A percentile compares a stretch with the other conserved stretches of the same genome.
Evolutionary conservation across 345 rosid genomes (phyloP).

Genomic region (Gossypium ekmanianum): DNA sequence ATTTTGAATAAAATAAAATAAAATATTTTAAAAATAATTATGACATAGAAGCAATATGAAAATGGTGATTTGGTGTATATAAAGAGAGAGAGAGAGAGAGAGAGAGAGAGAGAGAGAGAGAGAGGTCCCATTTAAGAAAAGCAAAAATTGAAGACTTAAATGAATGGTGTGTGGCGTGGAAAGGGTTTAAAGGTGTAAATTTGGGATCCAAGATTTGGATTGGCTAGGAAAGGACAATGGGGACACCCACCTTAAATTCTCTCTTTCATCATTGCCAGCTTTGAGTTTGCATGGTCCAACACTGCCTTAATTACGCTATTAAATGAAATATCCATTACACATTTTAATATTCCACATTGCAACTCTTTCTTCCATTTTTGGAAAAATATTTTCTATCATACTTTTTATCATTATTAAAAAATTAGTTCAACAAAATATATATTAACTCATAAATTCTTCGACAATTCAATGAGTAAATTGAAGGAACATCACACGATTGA

Average conservation of each 20-base stretch:
- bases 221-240: constrained; percentile 27
- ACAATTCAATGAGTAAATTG: too few species aligned
- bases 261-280: constrained; percentile 33
- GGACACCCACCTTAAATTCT: constrained; percentile 44
- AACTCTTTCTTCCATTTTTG: not conserved
- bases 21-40: too few species aligned
- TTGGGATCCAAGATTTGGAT: constrained; percentile 18
- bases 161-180: constrained; percentile 16
- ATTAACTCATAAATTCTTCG: too few species aligned
- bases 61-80: not conserved
- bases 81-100: not conserved
- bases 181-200: constrained; percentile 8
- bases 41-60: too few species aligned
- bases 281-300: constrained; percentile 40
- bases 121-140: constrained; percentile 16
- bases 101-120: not conserved
- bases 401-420: too few species aligned
- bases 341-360: not conserved
- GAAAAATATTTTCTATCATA: too few species aligned
- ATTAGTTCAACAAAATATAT: too few species aligned
- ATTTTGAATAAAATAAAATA: too few species aligned
- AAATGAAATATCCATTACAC: constrained; percentile 22
- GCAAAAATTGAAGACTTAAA: constrained; percentile 15
- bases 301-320: constrained; percentile 32
- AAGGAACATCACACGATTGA: too few species aligned